Evolutionary conservation across 495 filamentous ascomycete species (phyloP), one percentile per base, ranked within the genome.

Genomic region (Penicillium paxilli): DNA sequence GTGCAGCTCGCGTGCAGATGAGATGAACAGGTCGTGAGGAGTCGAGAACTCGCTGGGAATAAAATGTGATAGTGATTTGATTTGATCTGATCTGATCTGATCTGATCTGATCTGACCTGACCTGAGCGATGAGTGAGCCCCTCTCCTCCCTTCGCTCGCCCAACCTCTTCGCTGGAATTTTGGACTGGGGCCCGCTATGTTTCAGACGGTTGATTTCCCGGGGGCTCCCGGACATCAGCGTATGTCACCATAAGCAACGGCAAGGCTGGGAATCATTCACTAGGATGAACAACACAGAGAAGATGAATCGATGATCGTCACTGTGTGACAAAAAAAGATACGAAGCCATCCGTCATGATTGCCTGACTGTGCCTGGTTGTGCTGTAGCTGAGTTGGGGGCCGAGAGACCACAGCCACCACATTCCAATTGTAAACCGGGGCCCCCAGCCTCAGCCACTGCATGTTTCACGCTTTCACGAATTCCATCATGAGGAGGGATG

Each of bases 371-470:
- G 40, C 17, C 40, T 23, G 40, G 16, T 17, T 38, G n/a, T n/a
- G n/a, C n/a, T n/a, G n/a, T n/a, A n/a, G n/a, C n/a, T n/a, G n/a
- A n/a, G n/a, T 42, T 21, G 20, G 40, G 40, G 20, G 20, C 19
- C 19, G 11, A 21, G 19, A 10, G 19, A 42, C 20, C 40, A 42
- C 40, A 42, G 40, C 40, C 40, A 42, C 40, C 40, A 42, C 40
- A 42, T 42, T 47, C 25, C 25, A 38, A n/a, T n/a, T n/a, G n/a
- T n/a, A n/a, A n/a, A 3, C n/a, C 35, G 2, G 4, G 40, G 20
- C 40, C 48, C 21, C 40, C 49, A 52, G 40, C 49, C 38, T 19
- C 49, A 40, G 37, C 49, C 49, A 45, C 17, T 35, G 49, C 33
- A 50, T 50, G 22, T 50, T 50, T 40, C 19, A 40, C 44, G 44